Evolutionary conservation across 768 basidiomycete species (phyloP), one percentile per base, ranked within the genome.

Genomic region (Collybia sordida): DNA sequence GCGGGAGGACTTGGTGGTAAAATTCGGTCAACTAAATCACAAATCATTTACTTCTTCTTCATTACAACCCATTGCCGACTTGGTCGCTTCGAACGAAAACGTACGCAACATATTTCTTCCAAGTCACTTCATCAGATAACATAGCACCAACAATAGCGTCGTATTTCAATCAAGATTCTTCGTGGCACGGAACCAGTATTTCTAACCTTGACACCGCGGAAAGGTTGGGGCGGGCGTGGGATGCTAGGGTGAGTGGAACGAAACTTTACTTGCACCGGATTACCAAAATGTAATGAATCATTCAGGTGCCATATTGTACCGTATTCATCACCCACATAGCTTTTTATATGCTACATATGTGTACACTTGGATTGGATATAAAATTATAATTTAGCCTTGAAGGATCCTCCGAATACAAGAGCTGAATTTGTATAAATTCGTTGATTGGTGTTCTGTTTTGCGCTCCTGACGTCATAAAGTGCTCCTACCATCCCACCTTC

Each of bases 151-250:
- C 44, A 52, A 18, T 57, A 93, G 91, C 75, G 76, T 42, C 73
- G 77, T 40, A 69, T 93, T 31, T 60, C 67, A 4, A 72, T 93
- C 46, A 73, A 77, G 39, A 76, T 90, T 7, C 66, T 81, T 23
- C 81, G 89, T 24, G 65, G 71, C 4, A 74, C 65, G 3, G 64
- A 79, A 54, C 63, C 59, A 6, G 56, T 81, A 12, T 71, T 70
- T 17, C 59, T 92, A 50, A 76, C 66, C n/a, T 70, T 93, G 37
- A 85, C 72, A 3, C 91, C 92, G 5, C 67, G 81, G 43, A 80
- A 75, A 49, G 85, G 85, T 6, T 97, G 93, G 93, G 92, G 91
- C 53, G 93, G 93, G 8, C 74, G 90, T 51, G 93, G 93, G 7
- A 73, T 87, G 64, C 71, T 97, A 37, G 93, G 93, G 87, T 91